Evolutionary conservation across 2,329 filamentous ascomycete species (phyloP).

Genomic region (Ascochyta koolunga): DNA sequence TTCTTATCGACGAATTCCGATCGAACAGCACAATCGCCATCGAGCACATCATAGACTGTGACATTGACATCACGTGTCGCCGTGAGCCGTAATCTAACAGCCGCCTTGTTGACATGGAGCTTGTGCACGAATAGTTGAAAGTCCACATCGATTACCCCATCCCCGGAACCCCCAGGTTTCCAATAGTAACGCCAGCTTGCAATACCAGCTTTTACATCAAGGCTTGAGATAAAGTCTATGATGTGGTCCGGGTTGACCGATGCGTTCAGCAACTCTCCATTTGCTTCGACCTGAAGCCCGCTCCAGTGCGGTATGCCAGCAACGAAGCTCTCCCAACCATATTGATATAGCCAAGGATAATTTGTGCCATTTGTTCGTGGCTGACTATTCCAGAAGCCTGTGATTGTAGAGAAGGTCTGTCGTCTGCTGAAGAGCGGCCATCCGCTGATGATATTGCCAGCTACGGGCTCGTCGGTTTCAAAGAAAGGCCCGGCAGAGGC

Average conservation of each 20-base stretch:
- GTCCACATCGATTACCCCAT: constrained; percentile 61
- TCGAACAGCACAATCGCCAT: constrained; percentile 71
- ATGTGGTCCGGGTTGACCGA: constrained; percentile 65
- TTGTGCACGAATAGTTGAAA: constrained; percentile 72
- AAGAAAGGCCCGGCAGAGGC: constrained; percentile 68
- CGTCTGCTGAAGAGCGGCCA: constrained; percentile 71
- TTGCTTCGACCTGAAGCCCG: constrained; percentile 63
- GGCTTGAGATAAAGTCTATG: constrained; percentile 64
- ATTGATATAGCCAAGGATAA: constrained; percentile 71
- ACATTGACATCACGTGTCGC: constrained; percentile 60
- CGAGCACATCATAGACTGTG: constrained; percentile 69
- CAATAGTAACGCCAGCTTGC: constrained; percentile 71
- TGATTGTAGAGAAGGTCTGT: constrained; percentile 70
- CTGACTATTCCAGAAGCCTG: constrained; percentile 70
- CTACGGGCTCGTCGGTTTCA: constrained; percentile 59
- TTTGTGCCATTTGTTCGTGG: constrained; percentile 65
- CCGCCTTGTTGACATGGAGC: constrained; percentile 65
- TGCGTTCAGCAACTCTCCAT: constrained; percentile 63
- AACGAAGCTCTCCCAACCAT: constrained; percentile 73
- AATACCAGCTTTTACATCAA: constrained; percentile 68
- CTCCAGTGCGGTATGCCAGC: constrained; percentile 73
- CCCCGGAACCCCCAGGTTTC: constrained; percentile 57
- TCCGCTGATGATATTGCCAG: constrained; percentile 63
- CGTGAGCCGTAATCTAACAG: constrained; percentile 65
- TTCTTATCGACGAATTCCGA: constrained; percentile 65